Evolutionary conservation across 371 early-diverging fungal species (phyloP).

Genomic region (Mucor saturninus): DNA sequence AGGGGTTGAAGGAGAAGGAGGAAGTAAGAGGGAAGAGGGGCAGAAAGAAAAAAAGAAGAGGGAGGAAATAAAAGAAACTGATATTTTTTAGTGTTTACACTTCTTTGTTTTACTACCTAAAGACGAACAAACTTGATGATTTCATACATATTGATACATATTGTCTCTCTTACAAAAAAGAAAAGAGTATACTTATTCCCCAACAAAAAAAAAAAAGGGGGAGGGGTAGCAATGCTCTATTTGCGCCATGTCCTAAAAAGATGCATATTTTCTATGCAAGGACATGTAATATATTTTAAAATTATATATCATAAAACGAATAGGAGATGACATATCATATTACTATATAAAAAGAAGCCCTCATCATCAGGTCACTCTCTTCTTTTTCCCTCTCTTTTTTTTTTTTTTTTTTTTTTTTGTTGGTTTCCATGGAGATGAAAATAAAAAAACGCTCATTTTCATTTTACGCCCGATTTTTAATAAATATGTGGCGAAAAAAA

Average conservation of each 20-base stretch:
- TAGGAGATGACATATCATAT: background rate
- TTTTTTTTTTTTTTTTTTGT: slow-evolving; percentile 7
- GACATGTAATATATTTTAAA: slow-evolving; percentile 1
- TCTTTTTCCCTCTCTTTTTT: background rate
- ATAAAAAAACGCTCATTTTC: too few species aligned
- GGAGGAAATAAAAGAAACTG: background rate
- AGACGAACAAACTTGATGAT: too few species aligned
- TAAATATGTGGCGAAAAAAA: background rate
- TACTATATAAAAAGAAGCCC: background rate
- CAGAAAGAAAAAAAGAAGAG: background rate
- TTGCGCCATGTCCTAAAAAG: slow-evolving; percentile 6
- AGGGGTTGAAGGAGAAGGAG: background rate
- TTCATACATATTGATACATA: background rate
- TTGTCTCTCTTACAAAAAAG: background rate
- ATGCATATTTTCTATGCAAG: slow-evolving; percentile 5
- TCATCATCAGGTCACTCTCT: background rate
- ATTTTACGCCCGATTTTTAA: background rate
- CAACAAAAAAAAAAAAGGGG: background rate
- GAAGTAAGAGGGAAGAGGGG: background rate
- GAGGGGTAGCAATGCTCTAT: background rate
- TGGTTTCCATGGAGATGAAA: background rate
- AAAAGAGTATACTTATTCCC: background rate
- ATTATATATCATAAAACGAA: background rate
- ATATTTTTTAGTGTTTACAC: background rate
- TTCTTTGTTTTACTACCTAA: background rate